Percentiles rank a stretch among this genome's conserved stretches.
phyloP scores from a whole-genome alignment of 805 yeast genomes.

The Helenozyma rhizophorensis region DNA sequence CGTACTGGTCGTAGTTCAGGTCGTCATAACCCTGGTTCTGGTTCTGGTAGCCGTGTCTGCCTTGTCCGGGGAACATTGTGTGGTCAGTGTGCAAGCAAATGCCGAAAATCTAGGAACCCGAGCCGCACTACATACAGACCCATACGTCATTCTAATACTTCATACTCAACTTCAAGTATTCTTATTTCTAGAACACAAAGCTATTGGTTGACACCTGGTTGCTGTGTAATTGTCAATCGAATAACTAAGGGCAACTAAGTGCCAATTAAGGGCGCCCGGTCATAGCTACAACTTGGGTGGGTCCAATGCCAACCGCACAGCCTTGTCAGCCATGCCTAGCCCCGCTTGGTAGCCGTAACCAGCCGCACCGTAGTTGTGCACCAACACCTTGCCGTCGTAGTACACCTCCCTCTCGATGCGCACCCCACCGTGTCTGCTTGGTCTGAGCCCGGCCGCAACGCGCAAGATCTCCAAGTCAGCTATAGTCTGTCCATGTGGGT shows the following conservation, averaged over 20 bases:
- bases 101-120: too few relatives aligned
- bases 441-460: constrained; percentile 72
- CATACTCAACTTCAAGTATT: too few relatives aligned
- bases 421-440: constrained; percentile 71
- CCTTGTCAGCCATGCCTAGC: constrained; percentile 52
- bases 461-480: constrained; percentile 50
- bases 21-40: not conserved
- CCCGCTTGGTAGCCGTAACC: constrained; percentile 70
- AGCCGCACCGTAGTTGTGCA: constrained; percentile 72
- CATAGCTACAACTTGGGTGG: not conserved
- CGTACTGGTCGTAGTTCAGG: not conserved
- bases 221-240: too few relatives aligned
- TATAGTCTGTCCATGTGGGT: constrained; percentile 29
- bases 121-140: too few relatives aligned
- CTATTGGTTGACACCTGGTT: too few relatives aligned
- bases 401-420: constrained; percentile 55
- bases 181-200: too few relatives aligned
- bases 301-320: constrained; percentile 26
- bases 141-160: too few relatives aligned
- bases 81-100: too few relatives aligned
- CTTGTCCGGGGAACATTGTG: not conserved
- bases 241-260: too few relatives aligned
- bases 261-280: too few relatives aligned
- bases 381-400: constrained; percentile 32
- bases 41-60: too few relatives aligned